Conservation (phyloP, 1,139 yeast species). For the Sugiyamaella novakii region DNA sequence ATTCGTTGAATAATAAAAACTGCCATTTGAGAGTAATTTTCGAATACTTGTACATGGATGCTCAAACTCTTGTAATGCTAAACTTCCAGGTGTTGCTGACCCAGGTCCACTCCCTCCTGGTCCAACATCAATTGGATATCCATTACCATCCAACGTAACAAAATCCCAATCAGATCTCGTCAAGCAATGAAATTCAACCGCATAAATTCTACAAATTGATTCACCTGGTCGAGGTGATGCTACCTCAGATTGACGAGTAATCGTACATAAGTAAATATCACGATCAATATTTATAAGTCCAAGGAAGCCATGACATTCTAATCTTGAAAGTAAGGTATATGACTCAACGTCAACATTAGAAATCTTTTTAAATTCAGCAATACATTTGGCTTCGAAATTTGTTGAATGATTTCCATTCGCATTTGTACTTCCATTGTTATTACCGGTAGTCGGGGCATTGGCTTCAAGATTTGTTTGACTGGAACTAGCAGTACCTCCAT, state of each 20-base stretch:
- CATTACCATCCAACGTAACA: conserved; percentile 63
- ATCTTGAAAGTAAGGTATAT: conserved; percentile 49
- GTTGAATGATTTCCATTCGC: conserved; percentile 2
- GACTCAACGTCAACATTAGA: conserved; percentile 36
- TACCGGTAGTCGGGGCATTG: not conserved
- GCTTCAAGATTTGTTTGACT: conserved; percentile 21
- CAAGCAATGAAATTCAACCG: conserved; percentile 83
- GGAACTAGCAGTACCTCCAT: conserved; percentile 5
- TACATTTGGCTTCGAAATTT: conserved; percentile 34
- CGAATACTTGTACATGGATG: conserved; percentile 86
- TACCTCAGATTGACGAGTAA: conserved; percentile 74
- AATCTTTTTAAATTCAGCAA: conserved; percentile 45
- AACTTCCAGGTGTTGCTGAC: conserved; percentile 21
- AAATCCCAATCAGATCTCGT: conserved; percentile 79
- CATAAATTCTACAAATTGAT: conserved; percentile 74
- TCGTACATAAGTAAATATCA: conserved; percentile 74
- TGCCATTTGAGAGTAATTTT: conserved; percentile 79
- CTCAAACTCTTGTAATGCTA: conserved; percentile 44
- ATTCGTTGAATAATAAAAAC: conserved; percentile 88
- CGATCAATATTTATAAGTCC: conserved; percentile 74
- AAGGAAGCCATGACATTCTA: conserved; percentile 75
- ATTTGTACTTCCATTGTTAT: not conserved
- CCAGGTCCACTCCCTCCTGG: conserved; percentile 27
- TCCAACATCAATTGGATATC: conserved; percentile 51
- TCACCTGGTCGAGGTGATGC: conserved; percentile 83